Evolutionary conservation across 768 basidiomycete species (phyloP).

Genomic region (Lanmaoa rubissima): DNA sequence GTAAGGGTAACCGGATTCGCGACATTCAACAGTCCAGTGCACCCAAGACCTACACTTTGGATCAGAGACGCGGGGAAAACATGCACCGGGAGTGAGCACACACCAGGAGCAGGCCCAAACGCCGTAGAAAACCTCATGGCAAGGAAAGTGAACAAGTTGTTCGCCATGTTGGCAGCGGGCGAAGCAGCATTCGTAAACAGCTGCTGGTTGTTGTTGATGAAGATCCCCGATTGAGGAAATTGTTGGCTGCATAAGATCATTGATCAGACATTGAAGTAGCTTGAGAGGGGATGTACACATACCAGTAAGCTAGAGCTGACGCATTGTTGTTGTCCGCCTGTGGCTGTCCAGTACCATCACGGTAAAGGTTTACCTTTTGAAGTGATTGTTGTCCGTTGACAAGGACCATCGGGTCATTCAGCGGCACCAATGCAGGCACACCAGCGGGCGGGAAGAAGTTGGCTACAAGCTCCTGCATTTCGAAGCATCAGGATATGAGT

Average conservation of each 20-base stretch:
- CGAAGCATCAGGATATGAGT: not conserved
- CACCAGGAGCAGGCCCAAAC: constrained; percentile 26
- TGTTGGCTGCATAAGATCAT: constrained; percentile 16
- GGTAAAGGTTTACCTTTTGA: constrained; percentile 28
- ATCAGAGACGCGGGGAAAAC: not conserved
- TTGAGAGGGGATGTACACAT: not conserved
- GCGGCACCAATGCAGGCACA: constrained; percentile 24
- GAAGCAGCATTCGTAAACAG: constrained; percentile 18
- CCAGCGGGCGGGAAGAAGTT: constrained; percentile 24
- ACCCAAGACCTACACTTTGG: constrained; percentile 20
- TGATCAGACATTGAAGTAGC: not conserved
- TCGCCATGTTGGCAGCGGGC: constrained; percentile 21
- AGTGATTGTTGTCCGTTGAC: constrained; percentile 24
- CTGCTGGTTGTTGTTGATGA: constrained; percentile 23
- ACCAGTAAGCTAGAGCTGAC: constrained; percentile 24
- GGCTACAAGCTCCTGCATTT: constrained; percentile 23
- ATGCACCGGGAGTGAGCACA: not conserved
- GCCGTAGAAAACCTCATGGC: constrained; percentile 28
- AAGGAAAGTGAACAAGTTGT: constrained; percentile 29
- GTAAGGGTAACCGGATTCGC: constrained; percentile 27
- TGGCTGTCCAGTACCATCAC: constrained; percentile 27
- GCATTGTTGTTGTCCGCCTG: constrained; percentile 23
- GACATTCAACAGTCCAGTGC: constrained; percentile 20
- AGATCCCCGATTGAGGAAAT: constrained; percentile 22
- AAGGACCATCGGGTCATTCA: constrained; percentile 28